Conservation (phyloP, 2,329 filamentous ascomycete species). For the Aspergillus sp. region DNA sequence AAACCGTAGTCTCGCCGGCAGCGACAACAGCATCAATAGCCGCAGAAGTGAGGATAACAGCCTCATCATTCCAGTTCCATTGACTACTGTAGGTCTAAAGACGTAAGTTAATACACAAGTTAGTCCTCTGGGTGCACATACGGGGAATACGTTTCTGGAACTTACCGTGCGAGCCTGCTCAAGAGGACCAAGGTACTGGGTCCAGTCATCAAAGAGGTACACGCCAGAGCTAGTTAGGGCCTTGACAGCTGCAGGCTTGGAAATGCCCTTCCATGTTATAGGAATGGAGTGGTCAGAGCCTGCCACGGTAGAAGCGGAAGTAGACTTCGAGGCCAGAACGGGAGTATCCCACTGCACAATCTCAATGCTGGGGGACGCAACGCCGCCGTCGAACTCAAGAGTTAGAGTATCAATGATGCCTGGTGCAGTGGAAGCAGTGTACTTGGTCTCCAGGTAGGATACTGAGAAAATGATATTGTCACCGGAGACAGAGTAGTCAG, state of each 20-base stretch:
- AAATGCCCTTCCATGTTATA: slow-evolving; percentile 53
- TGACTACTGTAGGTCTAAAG: slow-evolving; percentile 50
- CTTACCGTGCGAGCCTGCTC: slow-evolving; percentile 47
- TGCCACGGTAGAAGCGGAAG: slow-evolving; percentile 32
- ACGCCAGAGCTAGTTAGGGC: slow-evolving; percentile 50
- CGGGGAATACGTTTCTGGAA: neutral
- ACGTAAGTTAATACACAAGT: neutral
- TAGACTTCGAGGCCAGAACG: slow-evolving; percentile 26
- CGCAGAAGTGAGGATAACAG: slow-evolving; percentile 49
- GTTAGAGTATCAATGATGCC: slow-evolving; percentile 55
- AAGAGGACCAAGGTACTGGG: slow-evolving; percentile 52
- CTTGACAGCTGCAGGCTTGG: slow-evolving; percentile 53
- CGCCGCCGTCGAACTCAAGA: slow-evolving; percentile 54
- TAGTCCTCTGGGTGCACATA: no score
- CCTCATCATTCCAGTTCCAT: slow-evolving; percentile 51
- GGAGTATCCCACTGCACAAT: slow-evolving; percentile 57
- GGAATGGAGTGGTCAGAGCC: slow-evolving; percentile 50
- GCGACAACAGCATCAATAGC: slow-evolving; percentile 50
- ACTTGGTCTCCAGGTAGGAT: slow-evolving; percentile 48
- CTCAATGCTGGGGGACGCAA: slow-evolving; percentile 45
- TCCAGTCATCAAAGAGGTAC: slow-evolving; percentile 59
- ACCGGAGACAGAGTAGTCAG: slow-evolving; percentile 51
- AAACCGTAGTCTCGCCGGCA: slow-evolving; percentile 46
- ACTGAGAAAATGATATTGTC: slow-evolving; percentile 50
- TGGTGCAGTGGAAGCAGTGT: slow-evolving; percentile 42